Evolutionary conservation across 495 filamentous ascomycete genomes (phyloP), one percentile per base, ranked within the genome.

Genomic region (Aspergillus homomorphus): DNA sequence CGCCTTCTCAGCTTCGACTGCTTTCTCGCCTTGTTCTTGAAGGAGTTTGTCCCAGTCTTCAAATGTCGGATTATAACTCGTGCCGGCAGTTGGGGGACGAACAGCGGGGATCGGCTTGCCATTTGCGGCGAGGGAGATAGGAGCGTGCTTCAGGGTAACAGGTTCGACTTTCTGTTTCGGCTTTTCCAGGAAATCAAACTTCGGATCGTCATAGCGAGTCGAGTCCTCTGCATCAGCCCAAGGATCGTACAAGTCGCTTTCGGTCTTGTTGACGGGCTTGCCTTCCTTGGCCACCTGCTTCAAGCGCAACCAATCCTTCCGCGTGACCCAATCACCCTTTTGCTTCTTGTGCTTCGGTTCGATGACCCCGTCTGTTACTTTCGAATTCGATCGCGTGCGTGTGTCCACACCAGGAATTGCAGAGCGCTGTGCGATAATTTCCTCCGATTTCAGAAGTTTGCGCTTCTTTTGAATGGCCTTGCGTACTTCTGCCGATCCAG

Each of bases 41-140:
- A 96, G 73, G 5, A 93, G 82, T 12, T 80, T 77, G 54, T 89
- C 85, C 82, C 93, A 98, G 51, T 96, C 90, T 57, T 84, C 80
- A 57, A 93, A 94, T 8, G 79, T 76, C 0, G 94, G 94, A 65
- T 98, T 98, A 71, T 98, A 98, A 68, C 90, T 95, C 66, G 84
- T 87, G 44, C 90, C 92, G 2, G 85, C 90, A 18, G 83, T 83
- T 3, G 94, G 94, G 57, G 82, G 86, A 57, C 80, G 77, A 6
- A 98, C 87, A n/a, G 90, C 84, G 1, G 91, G 89, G 16, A 96
- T 74, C 0, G 78, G 65, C 62, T 90, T 92, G 8, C 90, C 91
- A 66, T 82, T 89, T 33, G 85, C 88, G 23, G 90, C 78, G 16
- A 97, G 80, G 5, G 92, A 90, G 44, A 95, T 80, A 3, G 95